A percentile compares a stretch with the other conserved stretches of the same genome.
phyloP scores from a whole-genome alignment of 2,329 filamentous ascomycete genomes.

The Ceratocystis lukuohia region DNA sequence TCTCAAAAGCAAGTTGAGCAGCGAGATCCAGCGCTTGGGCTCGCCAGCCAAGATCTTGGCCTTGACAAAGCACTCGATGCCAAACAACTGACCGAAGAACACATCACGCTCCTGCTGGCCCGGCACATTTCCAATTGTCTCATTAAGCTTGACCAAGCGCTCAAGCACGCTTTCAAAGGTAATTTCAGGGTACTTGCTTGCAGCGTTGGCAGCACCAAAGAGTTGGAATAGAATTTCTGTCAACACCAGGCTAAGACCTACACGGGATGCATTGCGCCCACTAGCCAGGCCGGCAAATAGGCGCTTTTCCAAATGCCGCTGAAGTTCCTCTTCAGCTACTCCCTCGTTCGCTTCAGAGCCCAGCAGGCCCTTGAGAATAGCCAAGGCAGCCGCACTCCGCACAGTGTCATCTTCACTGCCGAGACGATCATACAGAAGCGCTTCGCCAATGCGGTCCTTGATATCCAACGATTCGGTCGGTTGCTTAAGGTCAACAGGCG shows the following conservation, averaged over 20 bases:
- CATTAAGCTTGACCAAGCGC: slow-evolving; percentile 43
- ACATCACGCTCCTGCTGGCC: slow-evolving; percentile 75
- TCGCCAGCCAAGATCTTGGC: slow-evolving; percentile 57
- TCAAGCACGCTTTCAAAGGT: slow-evolving; percentile 43
- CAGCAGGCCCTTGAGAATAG: slow-evolving; percentile 43
- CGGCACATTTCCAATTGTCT: slow-evolving; percentile 39
- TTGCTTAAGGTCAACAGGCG: slow-evolving; percentile 29
- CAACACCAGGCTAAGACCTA: slow-evolving; percentile 81
- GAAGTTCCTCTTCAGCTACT: slow-evolving; percentile 39
- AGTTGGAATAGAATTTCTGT: slow-evolving; percentile 66
- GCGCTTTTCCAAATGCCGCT: slow-evolving; percentile 48
- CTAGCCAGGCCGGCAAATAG: slow-evolving; percentile 83
- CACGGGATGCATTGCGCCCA: slow-evolving; percentile 71
- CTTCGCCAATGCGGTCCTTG: slow-evolving; percentile 45
- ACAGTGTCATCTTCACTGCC: slow-evolving; percentile 45
- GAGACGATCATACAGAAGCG: slow-evolving; percentile 46
- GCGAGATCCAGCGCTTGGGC: slow-evolving; percentile 43
- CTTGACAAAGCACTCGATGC: slow-evolving; percentile 71
- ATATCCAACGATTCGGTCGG: slow-evolving; percentile 33
- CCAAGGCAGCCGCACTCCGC: slow-evolving; percentile 45
- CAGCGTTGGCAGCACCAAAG: slow-evolving; percentile 39
- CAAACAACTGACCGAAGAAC: slow-evolving; percentile 74
- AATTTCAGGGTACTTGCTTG: slow-evolving; percentile 38
- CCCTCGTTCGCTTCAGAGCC: slow-evolving; percentile 24
- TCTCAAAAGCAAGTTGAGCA: slow-evolving; percentile 61